Evolutionary conservation across 192 early-diverging fungal genomes (phyloP), one percentile per base, ranked within the genome.

Genomic region (Phlyctochytrium planicorne): DNA sequence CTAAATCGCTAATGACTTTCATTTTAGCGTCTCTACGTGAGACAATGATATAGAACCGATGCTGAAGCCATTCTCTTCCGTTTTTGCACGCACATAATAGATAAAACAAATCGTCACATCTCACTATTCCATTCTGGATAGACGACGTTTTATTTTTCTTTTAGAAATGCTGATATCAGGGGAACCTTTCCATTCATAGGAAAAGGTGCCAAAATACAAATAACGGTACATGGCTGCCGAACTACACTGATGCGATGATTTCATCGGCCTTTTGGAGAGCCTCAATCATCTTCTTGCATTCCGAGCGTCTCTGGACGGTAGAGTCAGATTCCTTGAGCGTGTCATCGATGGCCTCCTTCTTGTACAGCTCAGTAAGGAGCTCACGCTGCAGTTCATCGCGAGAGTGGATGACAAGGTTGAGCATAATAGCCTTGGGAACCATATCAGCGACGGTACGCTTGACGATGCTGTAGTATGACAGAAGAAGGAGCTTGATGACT

Each of bases 261-360:
- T 91, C 90, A 70, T 93, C 92, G 24, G 92, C 92, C 75, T 84
- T 91, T 72, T 90, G 87, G 47, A 91, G 74, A 23, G 92, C 92
- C 56, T 71, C 92, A 76, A 99, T 96, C 98, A 99, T 99, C 84
- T 94, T 96, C 76, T 91, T 93, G 86, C 95, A 97, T 75, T 99
- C 97, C 70, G 86, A 85, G 65, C 97, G 87, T 68, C 96, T 85
- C 71, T 89, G 86, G 63, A 94, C 87, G 0, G 95, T 97, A 61
- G 82, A 82, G 62, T 99, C 98, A 66, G 89, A 91, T 84, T 99
- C 98, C 82, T 98, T 94, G 75, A 99, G 80, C 60, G 94, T 80
- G 30, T 99, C 96, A 52, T 93, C 90, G 62, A 98, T 81, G 20
- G 91, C 91, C 57, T 98, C 96, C 24, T 88, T 83, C 84, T 98